Evolutionary conservation across 495 filamentous ascomycete species (phyloP).

Genomic region (Sabuloglossum arenarium): DNA sequence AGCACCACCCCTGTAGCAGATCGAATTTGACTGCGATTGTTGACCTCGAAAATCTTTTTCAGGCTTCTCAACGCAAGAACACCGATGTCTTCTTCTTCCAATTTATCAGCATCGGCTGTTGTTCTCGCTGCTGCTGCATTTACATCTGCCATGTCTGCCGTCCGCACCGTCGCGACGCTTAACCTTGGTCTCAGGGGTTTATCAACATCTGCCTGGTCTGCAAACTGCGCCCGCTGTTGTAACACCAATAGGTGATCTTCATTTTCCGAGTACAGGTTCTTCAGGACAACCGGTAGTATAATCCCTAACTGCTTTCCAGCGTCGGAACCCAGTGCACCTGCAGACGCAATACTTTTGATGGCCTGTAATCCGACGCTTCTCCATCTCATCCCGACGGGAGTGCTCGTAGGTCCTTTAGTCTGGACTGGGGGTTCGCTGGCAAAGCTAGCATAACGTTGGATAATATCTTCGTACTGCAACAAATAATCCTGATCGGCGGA

Average conservation of each 20-base stretch:
- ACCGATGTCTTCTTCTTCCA: slow-evolving; percentile 73
- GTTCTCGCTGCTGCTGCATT: slow-evolving; percentile 51
- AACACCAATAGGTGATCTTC: slow-evolving; percentile 44
- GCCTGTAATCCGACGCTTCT: slow-evolving; percentile 60
- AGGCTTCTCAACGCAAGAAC: slow-evolving; percentile 63
- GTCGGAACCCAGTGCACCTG: slow-evolving; percentile 53
- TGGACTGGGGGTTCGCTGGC: slow-evolving; percentile 32
- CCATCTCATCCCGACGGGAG: slow-evolving; percentile 64
- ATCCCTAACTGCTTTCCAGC: slow-evolving; percentile 52
- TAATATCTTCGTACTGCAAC: slow-evolving; percentile 59
- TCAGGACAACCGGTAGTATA: slow-evolving; percentile 60
- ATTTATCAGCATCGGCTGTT: slow-evolving; percentile 61
- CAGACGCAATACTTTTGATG: slow-evolving; percentile 54
- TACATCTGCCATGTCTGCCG: slow-evolving; percentile 40
- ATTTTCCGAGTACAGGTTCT: slow-evolving; percentile 63
- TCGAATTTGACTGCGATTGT: slow-evolving; percentile 57
- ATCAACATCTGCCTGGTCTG: slow-evolving; percentile 45
- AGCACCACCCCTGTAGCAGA: slow-evolving; percentile 47
- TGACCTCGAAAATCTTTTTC: slow-evolving; percentile 54
- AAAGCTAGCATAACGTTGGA: slow-evolving; percentile 55
- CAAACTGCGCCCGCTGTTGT: slow-evolving; percentile 34
- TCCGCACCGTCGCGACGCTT: slow-evolving; percentile 60
- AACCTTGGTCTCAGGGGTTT: slow-evolving; percentile 36
- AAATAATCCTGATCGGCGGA: slow-evolving; percentile 65
- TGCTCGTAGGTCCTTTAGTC: slow-evolving; percentile 32